These are phyloP conservation scores for Neurospora discreta DNA, from an alignment of 495 filamentous ascomycete species.

Conservation along the genomic window DNA sequence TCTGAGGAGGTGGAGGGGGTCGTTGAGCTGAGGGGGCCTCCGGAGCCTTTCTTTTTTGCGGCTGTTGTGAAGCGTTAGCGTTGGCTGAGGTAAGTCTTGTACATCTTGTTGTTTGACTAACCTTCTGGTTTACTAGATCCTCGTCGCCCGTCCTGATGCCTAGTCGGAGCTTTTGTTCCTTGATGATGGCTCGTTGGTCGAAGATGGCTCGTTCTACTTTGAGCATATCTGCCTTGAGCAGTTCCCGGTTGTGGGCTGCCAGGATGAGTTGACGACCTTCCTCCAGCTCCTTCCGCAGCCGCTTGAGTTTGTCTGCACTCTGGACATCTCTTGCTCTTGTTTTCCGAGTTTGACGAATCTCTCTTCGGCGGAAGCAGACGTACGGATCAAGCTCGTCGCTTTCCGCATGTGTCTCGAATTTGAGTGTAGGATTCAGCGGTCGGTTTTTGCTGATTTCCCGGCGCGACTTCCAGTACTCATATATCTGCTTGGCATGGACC, in stretches of 20 bases:
- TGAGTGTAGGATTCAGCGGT: constrained; percentile 62
- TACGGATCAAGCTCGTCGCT: constrained; percentile 95
- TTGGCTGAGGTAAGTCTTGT: constrained; percentile 12
- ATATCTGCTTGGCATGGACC: constrained; percentile 72
- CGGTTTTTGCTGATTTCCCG: constrained; percentile 55
- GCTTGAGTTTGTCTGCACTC: constrained; percentile 86
- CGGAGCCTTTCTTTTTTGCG: constrained; percentile 59
- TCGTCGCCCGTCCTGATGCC: constrained; percentile 89
- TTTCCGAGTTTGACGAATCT: constrained; percentile 88
- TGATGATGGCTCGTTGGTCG: constrained; percentile 64
- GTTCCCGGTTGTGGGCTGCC: constrained; percentile 66
- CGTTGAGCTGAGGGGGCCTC: constrained; percentile 46
- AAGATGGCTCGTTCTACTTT: constrained; percentile 65
- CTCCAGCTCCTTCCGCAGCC: constrained; percentile 83
- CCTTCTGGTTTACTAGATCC: constrained; percentile 89
- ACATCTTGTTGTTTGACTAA: constrained; percentile 27
- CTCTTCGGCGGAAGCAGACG: constrained; percentile 93
- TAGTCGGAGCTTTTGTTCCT: constrained; percentile 77
- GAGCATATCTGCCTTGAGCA: constrained; percentile 65
- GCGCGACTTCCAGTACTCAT: constrained; percentile 78
- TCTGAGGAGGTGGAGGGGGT: constrained; percentile 35
- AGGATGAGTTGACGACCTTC: constrained; percentile 71
- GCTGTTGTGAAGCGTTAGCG: constrained; percentile 29
- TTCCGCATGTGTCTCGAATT: constrained; percentile 86
- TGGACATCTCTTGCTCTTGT: constrained; percentile 89